phyloP scores from a whole-genome alignment of 345 rosid genomes.

The Citrus australasica region DNA sequence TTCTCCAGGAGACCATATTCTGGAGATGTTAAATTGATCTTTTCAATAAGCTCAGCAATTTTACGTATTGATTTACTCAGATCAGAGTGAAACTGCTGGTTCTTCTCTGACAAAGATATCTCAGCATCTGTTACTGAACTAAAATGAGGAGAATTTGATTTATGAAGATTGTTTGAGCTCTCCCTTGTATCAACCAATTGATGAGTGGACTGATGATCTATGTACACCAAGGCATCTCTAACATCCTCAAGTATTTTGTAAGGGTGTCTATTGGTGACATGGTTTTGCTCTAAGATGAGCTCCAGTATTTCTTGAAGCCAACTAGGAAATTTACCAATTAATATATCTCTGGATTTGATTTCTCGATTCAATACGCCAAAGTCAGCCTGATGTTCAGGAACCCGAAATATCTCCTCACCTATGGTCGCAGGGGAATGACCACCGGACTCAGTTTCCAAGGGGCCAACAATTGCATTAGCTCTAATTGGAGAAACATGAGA shows the following conservation, averaged over 20 bases:
- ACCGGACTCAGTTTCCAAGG: conserved; percentile 22
- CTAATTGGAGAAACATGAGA: conserved; percentile 30
- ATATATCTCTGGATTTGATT: conserved; percentile 22
- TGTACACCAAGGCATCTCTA: conserved; percentile 42
- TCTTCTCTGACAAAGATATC: conserved; percentile 18
- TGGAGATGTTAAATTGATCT: conserved; percentile 37
- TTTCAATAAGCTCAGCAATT: conserved; percentile 69
- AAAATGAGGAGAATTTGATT: conserved; percentile 9
- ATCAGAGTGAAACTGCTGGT: conserved; percentile 30
- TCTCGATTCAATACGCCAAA: conserved; percentile 19
- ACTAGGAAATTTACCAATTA: conserved; percentile 20
- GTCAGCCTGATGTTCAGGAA: conserved; percentile 26
- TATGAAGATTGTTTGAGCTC: conserved; percentile 9
- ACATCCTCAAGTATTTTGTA: conserved; percentile 57
- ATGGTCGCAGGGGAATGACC: conserved; percentile 24
- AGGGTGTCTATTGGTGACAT: conserved; percentile 33
- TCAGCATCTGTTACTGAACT: conserved; percentile 18
- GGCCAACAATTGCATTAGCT: conserved; percentile 13
- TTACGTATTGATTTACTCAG: conserved; percentile 51
- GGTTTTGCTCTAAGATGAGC: conserved; percentile 43
- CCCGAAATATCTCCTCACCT: conserved; percentile 27
- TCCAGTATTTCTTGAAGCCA: conserved; percentile 53
- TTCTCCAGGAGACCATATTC: conserved; percentile 22
- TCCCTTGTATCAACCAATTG: conserved; percentile 21
- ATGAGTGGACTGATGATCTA: conserved; percentile 16